phyloP scores from a whole-genome alignment of 768 basidiomycete species.

The Boletus bicolor region DNA sequence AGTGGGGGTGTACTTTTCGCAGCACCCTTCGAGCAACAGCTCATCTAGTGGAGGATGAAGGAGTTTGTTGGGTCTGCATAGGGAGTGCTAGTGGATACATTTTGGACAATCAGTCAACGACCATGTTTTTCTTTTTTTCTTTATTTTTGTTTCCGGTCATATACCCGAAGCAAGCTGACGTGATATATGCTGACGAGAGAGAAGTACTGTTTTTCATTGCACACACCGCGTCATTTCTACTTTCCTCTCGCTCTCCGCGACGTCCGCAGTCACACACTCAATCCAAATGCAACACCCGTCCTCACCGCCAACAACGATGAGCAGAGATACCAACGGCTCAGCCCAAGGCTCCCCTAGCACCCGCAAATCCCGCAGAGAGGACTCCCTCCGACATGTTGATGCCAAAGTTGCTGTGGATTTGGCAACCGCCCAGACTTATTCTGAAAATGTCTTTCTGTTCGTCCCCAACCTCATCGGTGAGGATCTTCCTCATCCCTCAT shows the following conservation, averaged over 20 bases:
- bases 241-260: not conserved
- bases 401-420: conserved; percentile 85
- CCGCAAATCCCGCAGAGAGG: conserved; percentile 41
- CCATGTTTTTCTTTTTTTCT: not conserved
- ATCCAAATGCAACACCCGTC: not conserved
- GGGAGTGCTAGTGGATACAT: not conserved
- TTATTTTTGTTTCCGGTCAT: not conserved
- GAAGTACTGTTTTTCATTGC: conserved; percentile 8
- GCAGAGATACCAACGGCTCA: conserved; percentile 25
- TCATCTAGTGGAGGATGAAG: not conserved
- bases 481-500: conserved; percentile 15
- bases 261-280: not conserved
- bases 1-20: conserved; percentile 28
- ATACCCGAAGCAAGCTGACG: conserved; percentile 18
- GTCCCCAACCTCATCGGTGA: conserved; percentile 93
- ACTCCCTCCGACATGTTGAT: conserved; percentile 69
- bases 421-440: conserved; percentile 79
- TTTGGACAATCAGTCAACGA: not conserved
- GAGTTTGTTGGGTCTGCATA: not conserved
- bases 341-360: conserved; percentile 28
- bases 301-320: conserved; percentile 20
- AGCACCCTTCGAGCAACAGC: conserved; percentile 1
- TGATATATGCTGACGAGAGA: conserved; percentile 10
- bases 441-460: conserved; percentile 97
- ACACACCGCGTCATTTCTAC: conserved; percentile 18